Percentiles rank a stretch among this genome's conserved stretches.
Evolutionary conservation across 2,329 filamentous ascomycete genomes (phyloP).

Genomic region (Penicillium sp.): DNA sequence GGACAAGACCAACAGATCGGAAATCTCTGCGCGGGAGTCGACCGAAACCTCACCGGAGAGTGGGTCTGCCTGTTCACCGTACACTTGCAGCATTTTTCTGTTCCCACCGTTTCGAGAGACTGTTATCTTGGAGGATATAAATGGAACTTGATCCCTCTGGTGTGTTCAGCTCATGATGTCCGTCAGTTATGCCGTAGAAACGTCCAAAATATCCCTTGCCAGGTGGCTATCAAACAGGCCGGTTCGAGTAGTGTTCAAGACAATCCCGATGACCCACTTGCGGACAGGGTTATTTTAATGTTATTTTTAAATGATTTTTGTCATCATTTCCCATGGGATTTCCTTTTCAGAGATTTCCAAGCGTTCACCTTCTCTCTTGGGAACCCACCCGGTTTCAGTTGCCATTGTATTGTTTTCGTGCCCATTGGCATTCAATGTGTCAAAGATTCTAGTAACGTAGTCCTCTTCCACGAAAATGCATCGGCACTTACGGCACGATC

Average conservation of each 20-base stretch:
- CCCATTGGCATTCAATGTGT: not conserved
- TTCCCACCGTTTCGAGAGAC: not conserved
- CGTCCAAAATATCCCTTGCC: no score
- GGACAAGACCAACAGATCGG: constrained; percentile 14
- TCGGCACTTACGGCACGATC: not conserved
- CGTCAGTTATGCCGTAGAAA: no score
- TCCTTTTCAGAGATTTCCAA: not conserved
- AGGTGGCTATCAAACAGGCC: not conserved
- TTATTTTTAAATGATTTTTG: not conserved
- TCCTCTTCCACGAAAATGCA: not conserved
- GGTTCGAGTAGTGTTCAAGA: constrained; percentile 6
- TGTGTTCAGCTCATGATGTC: not conserved
- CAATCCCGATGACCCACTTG: constrained; percentile 2
- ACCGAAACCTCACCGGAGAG: constrained; percentile 20
- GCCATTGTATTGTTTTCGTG: not conserved
- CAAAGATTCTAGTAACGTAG: not conserved
- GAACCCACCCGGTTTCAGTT: constrained; percentile 6
- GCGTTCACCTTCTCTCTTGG: not conserved
- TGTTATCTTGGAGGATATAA: not conserved
- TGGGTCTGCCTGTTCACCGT: constrained; percentile 13
- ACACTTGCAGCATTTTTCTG: not conserved
- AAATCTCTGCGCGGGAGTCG: constrained; percentile 21
- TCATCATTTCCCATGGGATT: not conserved
- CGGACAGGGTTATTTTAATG: no score
- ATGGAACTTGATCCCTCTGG: not conserved